Conservation (phyloP, 2,329 filamentous ascomycete genomes). For the Metarhizium brunneum region DNA sequence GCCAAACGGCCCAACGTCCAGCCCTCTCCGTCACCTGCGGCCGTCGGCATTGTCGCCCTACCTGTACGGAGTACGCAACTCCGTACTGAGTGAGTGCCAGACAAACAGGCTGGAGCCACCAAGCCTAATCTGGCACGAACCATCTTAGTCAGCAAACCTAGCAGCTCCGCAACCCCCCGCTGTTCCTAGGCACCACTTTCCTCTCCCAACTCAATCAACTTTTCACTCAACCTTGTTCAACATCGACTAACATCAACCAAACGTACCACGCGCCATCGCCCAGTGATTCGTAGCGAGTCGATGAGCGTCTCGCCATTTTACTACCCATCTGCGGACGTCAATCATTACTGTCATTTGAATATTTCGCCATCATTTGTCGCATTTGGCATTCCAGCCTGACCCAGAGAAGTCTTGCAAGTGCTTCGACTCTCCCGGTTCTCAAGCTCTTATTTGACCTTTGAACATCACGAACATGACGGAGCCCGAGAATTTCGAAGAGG, state of each 20-base stretch:
- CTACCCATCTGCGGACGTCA: neutral
- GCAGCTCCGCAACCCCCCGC: neutral
- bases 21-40: too few species aligned
- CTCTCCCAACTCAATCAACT: neutral
- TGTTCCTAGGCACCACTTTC: neutral
- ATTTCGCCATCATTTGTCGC: neutral
- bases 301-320: neutral
- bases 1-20: too few species aligned
- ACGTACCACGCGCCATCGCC: neutral
- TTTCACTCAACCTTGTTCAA: neutral
- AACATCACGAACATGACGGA: constrained; percentile 56
- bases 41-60: too few species aligned
- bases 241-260: neutral
- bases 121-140: too few species aligned
- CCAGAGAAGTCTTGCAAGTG: neutral
- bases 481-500: constrained; percentile 75
- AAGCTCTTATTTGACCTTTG: neutral
- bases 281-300: neutral
- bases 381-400: neutral
- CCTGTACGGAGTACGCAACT: too few species aligned
- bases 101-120: too few species aligned
- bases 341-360: neutral
- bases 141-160: neutral
- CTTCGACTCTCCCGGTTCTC: neutral
- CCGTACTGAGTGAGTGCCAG: too few species aligned